Percentiles rank a stretch among this genome's conserved stretches.
Evolutionary conservation across 805 yeast genomes (phyloP).

Genomic region (Lipomyces yamadae): DNA sequence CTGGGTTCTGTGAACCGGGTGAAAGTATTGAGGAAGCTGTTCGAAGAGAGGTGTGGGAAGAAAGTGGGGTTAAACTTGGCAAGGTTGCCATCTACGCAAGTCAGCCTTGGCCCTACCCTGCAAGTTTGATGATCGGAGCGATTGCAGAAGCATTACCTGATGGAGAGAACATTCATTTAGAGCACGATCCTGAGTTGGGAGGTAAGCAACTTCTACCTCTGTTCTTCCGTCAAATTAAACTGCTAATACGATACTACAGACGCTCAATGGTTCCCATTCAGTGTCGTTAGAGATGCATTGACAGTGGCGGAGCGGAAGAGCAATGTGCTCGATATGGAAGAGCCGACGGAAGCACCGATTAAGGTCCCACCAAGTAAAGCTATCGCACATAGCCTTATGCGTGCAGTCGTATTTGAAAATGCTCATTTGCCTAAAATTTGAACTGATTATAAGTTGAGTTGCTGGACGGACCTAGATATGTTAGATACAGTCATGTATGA

Average conservation of each 20-base stretch:
- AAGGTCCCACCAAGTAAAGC: conserved; percentile 38
- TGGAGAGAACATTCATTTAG: conserved; percentile 68
- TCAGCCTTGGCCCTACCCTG: conserved; percentile 99
- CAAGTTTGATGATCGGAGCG: conserved; percentile 92
- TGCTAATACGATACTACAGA: conserved; percentile 49
- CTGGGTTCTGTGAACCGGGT: conserved; percentile 96
- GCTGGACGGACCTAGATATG: not conserved
- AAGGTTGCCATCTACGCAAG: conserved; percentile 67
- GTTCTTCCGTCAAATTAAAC: not conserved
- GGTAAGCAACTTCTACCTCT: conserved; percentile 9
- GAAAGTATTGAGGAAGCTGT: conserved; percentile 91
- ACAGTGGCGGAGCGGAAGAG: conserved; percentile 30
- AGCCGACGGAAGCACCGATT: conserved; percentile 26
- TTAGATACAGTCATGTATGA: not conserved
- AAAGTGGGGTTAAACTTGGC: conserved; percentile 75
- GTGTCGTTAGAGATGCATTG: conserved; percentile 54
- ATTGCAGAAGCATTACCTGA: conserved; percentile 73
- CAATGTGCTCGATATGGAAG: conserved; percentile 25
- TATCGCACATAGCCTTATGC: conserved; percentile 36
- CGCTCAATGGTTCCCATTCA: conserved; percentile 80
- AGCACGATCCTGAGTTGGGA: conserved; percentile 80
- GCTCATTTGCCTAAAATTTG: conserved; percentile 34
- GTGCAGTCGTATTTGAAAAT: conserved; percentile 36
- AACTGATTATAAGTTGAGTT: not conserved
- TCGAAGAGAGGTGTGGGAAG: conserved; percentile 91